Evolutionary conservation across 257 asterid genomes (phyloP), one percentile per base, ranked within the genome.

Genomic region (Solanum pinnatisectum): DNA sequence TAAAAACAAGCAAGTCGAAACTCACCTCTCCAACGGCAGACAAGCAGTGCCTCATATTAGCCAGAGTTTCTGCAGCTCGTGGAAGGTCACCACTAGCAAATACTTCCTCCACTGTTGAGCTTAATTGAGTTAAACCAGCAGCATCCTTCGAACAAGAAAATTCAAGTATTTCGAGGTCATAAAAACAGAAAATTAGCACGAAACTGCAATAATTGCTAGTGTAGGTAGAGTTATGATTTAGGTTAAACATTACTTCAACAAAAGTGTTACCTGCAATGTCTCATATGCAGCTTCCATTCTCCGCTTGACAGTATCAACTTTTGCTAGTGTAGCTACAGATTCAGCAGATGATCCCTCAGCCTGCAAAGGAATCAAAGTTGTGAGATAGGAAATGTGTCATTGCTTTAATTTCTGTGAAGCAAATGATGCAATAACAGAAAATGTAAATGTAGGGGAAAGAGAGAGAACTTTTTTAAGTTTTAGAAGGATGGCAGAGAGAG

Each of bases 11-110:
- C 22, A 18, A 76, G 37, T 65, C 10, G 68, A 16, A 35, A 60
- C 37, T 87, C 91, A 97, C 99, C 98, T 97, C 98, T 22, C 99
- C 99, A 88, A 97, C 99, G 71, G 99, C 99, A 91, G 99, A 91
- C 88, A 97, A 94, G 90, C 99, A 95, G 88, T 97, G 98, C 88
- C 98, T 93, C 99, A 96, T 97, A 92, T 94, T 96, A 90, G 98
- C 99, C 92, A 97, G 90, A 16, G 99, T 96, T 90, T 97, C 99
- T 8, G 99, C 99, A 60, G 98, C 99, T 36, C 98, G 96, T 12
- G 99, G 98, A 90, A 97, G 99, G 92, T 97, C 98, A 22, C 99
- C 99, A 87, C 98, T 97, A 70, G 99, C 90, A 91, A 97, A 97
- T 83, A 97, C 99, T 90, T 97, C 99, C 93, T 97, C 99, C 87